Percentiles rank a stretch among this genome's conserved stretches.
Evolutionary conservation across 257 asterid genomes (phyloP).

Genomic region (Verbascum thapsus): DNA sequence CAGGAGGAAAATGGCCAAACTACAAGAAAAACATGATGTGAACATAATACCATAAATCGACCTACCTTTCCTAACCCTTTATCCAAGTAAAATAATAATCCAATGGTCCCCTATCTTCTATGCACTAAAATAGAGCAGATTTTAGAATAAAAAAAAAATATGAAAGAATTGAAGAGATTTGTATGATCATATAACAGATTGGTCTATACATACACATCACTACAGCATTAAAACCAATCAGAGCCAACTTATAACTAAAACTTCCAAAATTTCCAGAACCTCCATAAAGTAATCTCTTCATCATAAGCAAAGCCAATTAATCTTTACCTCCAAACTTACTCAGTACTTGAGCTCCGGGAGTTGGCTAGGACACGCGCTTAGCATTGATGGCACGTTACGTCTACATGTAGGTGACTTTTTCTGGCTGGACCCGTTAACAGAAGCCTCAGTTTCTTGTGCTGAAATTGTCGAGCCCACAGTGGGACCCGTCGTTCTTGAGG

Average conservation of each 20-base stretch:
- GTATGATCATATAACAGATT: slow-evolving; percentile 28
- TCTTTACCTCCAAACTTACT: slow-evolving; percentile 6
- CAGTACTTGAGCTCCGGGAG: slow-evolving; percentile 49
- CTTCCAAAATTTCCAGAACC: slow-evolving; percentile 25
- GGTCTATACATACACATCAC: slow-evolving; percentile 28
- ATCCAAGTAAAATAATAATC: not conserved
- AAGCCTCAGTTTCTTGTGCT: slow-evolving; percentile 30
- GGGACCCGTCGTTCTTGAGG: slow-evolving; percentile 23
- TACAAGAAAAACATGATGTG: slow-evolving; percentile 5
- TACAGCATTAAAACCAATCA: slow-evolving; percentile 28
- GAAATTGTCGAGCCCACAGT: slow-evolving; percentile 15
- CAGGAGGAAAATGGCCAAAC: no score
- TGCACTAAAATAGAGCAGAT: not conserved
- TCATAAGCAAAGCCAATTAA: slow-evolving; percentile 3
- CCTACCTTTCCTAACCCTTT: not conserved
- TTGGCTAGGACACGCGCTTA: slow-evolving; percentile 39
- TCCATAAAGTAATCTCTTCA: not conserved
- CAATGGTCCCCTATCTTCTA: slow-evolving; percentile 7
- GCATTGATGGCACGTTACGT: slow-evolving; percentile 38
- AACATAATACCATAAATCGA: slow-evolving; percentile 16
- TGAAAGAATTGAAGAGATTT: slow-evolving; percentile 32
- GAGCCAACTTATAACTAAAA: slow-evolving; percentile 26
- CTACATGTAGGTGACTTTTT: slow-evolving; percentile 50
- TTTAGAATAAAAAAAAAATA: not conserved
- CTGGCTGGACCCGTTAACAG: slow-evolving; percentile 39